phyloP scores from a whole-genome alignment of 306 rosid species.

The Carpinus fangiana region DNA sequence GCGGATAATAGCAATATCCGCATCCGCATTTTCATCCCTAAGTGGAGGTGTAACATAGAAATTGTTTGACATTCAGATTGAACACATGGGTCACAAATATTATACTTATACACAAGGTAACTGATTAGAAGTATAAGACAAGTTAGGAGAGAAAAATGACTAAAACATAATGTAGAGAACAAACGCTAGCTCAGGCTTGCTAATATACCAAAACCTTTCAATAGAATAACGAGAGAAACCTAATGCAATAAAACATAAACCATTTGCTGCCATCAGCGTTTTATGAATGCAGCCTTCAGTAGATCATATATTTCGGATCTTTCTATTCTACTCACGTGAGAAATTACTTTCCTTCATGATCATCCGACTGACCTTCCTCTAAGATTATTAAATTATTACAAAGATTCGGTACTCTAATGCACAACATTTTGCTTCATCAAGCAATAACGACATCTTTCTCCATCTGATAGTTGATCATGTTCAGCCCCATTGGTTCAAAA shows the following conservation, averaged over 20 bases:
- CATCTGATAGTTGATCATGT: not conserved
- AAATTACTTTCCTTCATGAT: not conserved
- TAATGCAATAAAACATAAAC: not conserved
- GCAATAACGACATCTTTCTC: not conserved
- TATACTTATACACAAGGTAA: not conserved
- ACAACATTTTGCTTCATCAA: not conserved
- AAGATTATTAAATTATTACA: not conserved
- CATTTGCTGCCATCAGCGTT: not conserved
- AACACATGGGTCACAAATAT: not conserved
- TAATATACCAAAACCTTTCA: not conserved
- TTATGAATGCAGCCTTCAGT: not conserved
- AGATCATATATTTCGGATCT: not conserved
- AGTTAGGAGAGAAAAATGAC: not conserved
- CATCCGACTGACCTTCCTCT: not conserved
- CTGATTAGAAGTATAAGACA: not conserved
- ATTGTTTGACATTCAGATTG: not conserved
- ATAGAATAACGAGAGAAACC: not conserved
- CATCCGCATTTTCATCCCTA: too few relatives aligned
- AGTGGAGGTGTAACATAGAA: not conserved
- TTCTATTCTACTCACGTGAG: not conserved
- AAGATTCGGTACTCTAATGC: not conserved
- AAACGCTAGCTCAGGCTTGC: not conserved
- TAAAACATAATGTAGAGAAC: not conserved
- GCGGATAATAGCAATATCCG: too few relatives aligned
- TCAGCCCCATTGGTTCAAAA: slow-evolving; percentile 1